Conservation (phyloP, 2,329 filamentous ascomycete species). For the Paramyrothecium sp. region DNA sequence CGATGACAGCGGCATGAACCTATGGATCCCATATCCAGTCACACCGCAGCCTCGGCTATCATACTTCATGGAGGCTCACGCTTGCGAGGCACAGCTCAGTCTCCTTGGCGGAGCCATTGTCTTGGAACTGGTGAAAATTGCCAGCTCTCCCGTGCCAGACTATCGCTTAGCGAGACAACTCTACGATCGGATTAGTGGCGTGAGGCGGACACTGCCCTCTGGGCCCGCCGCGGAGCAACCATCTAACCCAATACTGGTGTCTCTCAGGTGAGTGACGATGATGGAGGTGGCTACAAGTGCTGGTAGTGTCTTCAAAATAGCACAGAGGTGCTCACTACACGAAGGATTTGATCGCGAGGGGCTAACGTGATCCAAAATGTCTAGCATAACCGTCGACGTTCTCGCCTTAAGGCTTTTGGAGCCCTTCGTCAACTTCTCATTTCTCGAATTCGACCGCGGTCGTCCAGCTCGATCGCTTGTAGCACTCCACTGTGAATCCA, state of each 20-base stretch:
- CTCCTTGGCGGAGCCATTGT: background rate
- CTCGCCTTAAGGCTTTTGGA: background rate
- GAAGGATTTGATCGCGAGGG: background rate
- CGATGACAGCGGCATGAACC: background rate
- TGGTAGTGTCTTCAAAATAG: background rate
- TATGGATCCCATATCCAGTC: background rate
- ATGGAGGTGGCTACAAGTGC: background rate
- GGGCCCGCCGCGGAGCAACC: background rate
- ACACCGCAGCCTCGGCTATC: background rate
- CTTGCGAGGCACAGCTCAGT: background rate
- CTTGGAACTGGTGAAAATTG: background rate
- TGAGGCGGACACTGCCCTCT: background rate
- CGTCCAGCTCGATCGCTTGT: background rate
- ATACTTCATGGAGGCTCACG: background rate
- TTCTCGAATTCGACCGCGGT: background rate
- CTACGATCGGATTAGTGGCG: background rate
- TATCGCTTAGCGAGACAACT: background rate
- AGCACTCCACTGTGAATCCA: background rate
- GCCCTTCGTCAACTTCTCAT: background rate
- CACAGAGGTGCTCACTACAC: background rate
- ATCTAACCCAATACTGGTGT: background rate
- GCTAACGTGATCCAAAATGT: background rate
- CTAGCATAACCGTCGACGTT: background rate
- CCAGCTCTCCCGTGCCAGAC: background rate
- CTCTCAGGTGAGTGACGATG: background rate